Percentiles rank a stretch among this genome's conserved stretches.
Conservation (phyloP, 2,329 filamentous ascomycete species). For the Neonectria neomacrospora region DNA sequence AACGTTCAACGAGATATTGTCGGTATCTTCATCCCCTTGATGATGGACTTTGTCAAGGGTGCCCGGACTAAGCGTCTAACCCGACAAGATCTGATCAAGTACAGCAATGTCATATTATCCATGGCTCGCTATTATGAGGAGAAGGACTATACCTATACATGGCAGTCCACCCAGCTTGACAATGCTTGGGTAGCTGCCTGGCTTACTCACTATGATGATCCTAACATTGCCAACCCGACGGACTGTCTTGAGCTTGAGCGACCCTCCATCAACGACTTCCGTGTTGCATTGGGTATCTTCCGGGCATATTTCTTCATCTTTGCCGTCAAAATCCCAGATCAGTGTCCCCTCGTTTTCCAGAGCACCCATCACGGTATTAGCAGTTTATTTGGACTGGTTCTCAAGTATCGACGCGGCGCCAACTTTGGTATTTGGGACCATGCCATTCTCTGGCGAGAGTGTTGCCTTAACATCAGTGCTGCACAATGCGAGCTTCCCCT, state of each 20-base stretch:
- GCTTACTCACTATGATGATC: slow-evolving; percentile 29
- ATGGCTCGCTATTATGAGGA: slow-evolving; percentile 36
- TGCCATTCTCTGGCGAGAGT: slow-evolving; percentile 36
- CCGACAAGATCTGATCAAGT: slow-evolving; percentile 31
- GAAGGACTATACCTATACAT: slow-evolving; percentile 33
- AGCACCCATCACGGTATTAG: slow-evolving; percentile 38
- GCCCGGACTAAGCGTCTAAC: slow-evolving; percentile 29
- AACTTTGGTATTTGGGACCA: slow-evolving; percentile 38
- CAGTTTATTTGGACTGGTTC: slow-evolving; percentile 31
- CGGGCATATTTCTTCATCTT: slow-evolving; percentile 36
- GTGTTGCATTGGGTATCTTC: slow-evolving; percentile 28
- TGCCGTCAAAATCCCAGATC: slow-evolving; percentile 26
- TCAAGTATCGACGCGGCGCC: slow-evolving; percentile 30
- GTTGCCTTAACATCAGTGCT: slow-evolving; percentile 35
- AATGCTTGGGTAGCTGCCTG: slow-evolving; percentile 32
- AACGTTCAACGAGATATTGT: slow-evolving; percentile 26
- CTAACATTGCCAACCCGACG: slow-evolving; percentile 25
- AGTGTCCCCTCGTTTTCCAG: slow-evolving; percentile 34
- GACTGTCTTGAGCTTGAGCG: slow-evolving; percentile 35
- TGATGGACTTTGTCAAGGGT: slow-evolving; percentile 34
- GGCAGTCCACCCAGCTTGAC: slow-evolving; percentile 25
- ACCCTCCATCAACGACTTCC: slow-evolving; percentile 29
- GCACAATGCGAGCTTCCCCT: slow-evolving; percentile 33
- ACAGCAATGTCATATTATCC: slow-evolving; percentile 31
- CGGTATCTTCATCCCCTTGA: slow-evolving; percentile 27